phyloP scores from a whole-genome alignment of 2,329 filamentous ascomycete genomes.

The Penicillium frequentans region DNA sequence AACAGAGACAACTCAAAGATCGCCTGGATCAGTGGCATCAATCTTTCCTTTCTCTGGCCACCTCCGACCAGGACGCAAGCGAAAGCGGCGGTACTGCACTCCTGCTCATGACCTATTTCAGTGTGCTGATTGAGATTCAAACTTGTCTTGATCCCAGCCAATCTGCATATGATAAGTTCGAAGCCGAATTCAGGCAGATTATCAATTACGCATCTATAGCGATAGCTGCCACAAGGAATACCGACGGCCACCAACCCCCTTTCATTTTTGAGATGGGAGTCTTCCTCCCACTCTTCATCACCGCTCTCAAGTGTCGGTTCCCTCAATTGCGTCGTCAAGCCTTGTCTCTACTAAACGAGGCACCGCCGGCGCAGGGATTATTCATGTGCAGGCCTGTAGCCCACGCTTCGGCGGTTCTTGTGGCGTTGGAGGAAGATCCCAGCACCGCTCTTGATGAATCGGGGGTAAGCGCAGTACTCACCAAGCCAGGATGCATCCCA shows the following conservation, averaged over 20 bases:
- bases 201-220: constrained; percentile 10
- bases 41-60: neutral
- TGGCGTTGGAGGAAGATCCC: constrained; percentile 13
- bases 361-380: constrained; percentile 16
- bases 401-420: constrained; percentile 7
- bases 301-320: constrained; percentile 15
- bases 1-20: constrained; percentile 1
- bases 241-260: constrained; percentile 14
- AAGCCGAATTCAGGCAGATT: constrained; percentile 14
- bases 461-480: constrained; percentile 2
- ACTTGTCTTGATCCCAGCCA: constrained; percentile 12
- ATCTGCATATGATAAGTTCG: constrained; percentile 12
- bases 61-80: neutral
- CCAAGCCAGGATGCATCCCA: constrained; percentile 7
- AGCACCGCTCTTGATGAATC: neutral
- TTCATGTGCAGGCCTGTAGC: constrained; percentile 17
- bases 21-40: constrained; percentile 7
- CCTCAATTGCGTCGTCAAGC: constrained; percentile 15
- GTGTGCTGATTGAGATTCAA: constrained; percentile 16
- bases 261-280: constrained; percentile 21
- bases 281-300: constrained; percentile 21
- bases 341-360: constrained; percentile 9
- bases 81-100: neutral
- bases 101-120: constrained; percentile 17
- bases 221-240: constrained; percentile 8